Conservation (phyloP, 2,329 filamentous ascomycete genomes). For the Orbilia blumenaviensis region DNA sequence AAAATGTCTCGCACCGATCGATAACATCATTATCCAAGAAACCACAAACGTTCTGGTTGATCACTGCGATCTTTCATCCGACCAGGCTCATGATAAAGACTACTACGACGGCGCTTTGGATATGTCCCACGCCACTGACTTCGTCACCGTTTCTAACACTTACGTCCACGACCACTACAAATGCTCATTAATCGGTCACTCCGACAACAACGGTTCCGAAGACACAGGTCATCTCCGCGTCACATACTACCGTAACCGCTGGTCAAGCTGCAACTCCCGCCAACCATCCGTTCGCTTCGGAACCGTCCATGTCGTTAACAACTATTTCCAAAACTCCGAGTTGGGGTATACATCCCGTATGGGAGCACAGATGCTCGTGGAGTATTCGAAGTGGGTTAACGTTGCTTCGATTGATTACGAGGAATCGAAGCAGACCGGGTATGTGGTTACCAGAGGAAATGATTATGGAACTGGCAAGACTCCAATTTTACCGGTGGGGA, state of each 20-base stretch:
- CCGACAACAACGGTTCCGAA: conserved; percentile 41
- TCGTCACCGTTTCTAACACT: conserved; percentile 65
- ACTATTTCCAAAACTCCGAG: conserved; percentile 63
- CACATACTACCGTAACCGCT: conserved; percentile 74
- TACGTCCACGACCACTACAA: conserved; percentile 49
- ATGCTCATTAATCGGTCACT: conserved; percentile 37
- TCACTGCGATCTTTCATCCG: conserved; percentile 72
- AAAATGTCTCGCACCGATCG: conserved; percentile 68
- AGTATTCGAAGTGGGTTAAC: conserved; percentile 64
- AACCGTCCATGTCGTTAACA: conserved; percentile 71
- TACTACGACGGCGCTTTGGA: conserved; percentile 73
- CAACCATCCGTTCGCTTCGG: conserved; percentile 73
- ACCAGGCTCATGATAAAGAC: conserved; percentile 71
- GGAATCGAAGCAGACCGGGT: conserved; percentile 60
- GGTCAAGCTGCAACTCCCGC: conserved; percentile 70
- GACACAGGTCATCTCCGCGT: conserved; percentile 68
- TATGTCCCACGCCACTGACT: conserved; percentile 71
- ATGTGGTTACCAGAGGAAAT: conserved; percentile 63
- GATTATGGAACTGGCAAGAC: conserved; percentile 63
- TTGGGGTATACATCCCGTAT: conserved; percentile 69
- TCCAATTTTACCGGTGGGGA: conserved; percentile 66
- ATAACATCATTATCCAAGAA: conserved; percentile 69
- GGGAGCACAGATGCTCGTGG: conserved; percentile 68
- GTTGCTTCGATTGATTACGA: conserved; percentile 38
- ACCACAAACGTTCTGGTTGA: conserved; percentile 73